Percentiles rank a stretch among this genome's conserved stretches.
Conservation (phyloP, 2,329 filamentous ascomycete species). For the Neonectria magnoliae region DNA sequence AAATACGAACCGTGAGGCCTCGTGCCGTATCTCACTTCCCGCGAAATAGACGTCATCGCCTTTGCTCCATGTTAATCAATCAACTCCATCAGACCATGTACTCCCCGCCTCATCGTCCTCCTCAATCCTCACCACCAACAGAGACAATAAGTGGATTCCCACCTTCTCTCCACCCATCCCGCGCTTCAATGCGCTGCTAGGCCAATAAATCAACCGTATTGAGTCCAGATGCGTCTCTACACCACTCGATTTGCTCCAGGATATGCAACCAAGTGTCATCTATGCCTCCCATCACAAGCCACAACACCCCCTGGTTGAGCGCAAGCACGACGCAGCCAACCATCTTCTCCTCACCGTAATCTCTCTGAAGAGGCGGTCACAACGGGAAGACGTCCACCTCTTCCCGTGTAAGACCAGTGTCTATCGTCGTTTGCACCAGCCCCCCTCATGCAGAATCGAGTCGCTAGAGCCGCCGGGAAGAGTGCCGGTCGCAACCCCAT, state of each 20-base stretch:
- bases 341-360: slow-evolving; percentile 4
- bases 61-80: neutral
- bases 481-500: slow-evolving; percentile 18
- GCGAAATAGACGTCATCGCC: neutral
- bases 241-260: neutral
- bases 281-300: slow-evolving; percentile 9
- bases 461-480: neutral
- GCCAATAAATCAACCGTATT: neutral
- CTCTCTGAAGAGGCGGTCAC: slow-evolving; percentile 14
- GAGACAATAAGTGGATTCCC: slow-evolving; percentile 12
- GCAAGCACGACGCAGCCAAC: slow-evolving; percentile 1
- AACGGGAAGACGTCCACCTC: neutral
- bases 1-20: neutral
- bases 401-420: neutral
- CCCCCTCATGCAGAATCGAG: neutral
- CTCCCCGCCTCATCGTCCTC: neutral
- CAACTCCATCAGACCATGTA: neutral
- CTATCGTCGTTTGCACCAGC: neutral
- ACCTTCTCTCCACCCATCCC: neutral
- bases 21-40: neutral
- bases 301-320: slow-evolving; percentile 12
- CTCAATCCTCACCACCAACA: neutral
- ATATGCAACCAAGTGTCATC: neutral
- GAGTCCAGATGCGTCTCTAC: neutral
- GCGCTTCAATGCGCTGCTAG: neutral